These are phyloP conservation scores for Colletotrichum sp. DNA, from an alignment of 2,329 filamentous ascomycete species.

Conservation along the genomic window DNA sequence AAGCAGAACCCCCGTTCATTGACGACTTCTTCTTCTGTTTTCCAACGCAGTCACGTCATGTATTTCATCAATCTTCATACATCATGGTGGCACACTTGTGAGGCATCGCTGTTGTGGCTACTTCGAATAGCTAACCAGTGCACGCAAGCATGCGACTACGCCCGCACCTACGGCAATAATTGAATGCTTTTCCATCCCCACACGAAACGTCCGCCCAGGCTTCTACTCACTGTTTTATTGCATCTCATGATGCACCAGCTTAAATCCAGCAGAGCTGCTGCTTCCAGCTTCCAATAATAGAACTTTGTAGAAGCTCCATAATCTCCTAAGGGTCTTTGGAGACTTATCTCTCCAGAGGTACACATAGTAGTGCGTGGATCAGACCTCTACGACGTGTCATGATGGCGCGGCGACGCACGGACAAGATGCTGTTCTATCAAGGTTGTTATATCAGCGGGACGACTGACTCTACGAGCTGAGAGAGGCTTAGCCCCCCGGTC, in stretches of 20 bases:
- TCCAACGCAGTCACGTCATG: background rate
- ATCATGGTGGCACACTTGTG: background rate
- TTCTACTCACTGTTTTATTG: background rate
- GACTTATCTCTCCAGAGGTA: background rate
- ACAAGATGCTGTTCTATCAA: background rate
- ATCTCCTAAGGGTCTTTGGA: background rate
- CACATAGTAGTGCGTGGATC: background rate
- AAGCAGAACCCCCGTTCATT: background rate
- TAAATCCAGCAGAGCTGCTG: background rate
- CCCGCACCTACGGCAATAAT: background rate
- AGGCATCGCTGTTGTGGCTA: background rate
- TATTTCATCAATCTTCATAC: background rate
- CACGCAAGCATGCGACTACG: background rate
- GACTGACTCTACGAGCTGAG: background rate
- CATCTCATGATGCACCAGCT: background rate
- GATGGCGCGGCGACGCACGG: background rate
- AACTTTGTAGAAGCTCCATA: no score
- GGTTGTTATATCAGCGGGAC: background rate
- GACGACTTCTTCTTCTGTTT: background rate
- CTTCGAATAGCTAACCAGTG: background rate
- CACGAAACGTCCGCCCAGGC: background rate
- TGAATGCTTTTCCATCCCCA: background rate
- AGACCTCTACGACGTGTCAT: background rate
- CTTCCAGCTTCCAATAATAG: no score
- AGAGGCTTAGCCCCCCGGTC: background rate